phyloP scores from a whole-genome alignment of 108 stramenopile species.

The Aurantiochytrium sp. region DNA sequence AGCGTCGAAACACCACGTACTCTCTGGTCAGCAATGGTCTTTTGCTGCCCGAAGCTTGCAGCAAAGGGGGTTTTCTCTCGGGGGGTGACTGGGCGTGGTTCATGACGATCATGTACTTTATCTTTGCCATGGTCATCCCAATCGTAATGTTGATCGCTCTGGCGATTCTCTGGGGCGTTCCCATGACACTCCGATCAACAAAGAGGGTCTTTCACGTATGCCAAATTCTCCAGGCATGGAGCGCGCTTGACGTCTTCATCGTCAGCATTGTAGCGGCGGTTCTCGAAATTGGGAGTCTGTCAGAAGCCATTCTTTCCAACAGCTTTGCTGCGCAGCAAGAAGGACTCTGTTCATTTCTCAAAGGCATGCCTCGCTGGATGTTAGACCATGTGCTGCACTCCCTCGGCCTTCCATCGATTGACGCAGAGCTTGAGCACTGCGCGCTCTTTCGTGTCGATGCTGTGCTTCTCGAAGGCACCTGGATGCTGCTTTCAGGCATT shows the following conservation, averaged over 20 bases:
- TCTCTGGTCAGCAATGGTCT: slow-evolving; percentile 65
- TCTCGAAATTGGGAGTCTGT: slow-evolving; percentile 49
- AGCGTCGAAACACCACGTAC: slow-evolving; percentile 41
- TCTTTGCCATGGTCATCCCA: slow-evolving; percentile 73
- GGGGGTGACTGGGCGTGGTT: slow-evolving; percentile 43
- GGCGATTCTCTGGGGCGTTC: slow-evolving; percentile 54
- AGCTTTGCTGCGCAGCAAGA: not conserved
- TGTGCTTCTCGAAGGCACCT: not conserved
- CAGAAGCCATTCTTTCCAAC: not conserved
- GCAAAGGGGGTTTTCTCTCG: slow-evolving; percentile 41
- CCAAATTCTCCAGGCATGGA: slow-evolving; percentile 59
- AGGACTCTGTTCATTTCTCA: not conserved
- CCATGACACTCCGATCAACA: slow-evolving; percentile 43
- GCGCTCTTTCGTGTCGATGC: slow-evolving; percentile 12
- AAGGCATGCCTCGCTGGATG: not conserved
- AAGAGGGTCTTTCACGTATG: not conserved
- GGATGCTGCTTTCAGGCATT: not conserved
- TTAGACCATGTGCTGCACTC: not conserved
- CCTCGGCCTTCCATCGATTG: not conserved
- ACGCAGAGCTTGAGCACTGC: not conserved
- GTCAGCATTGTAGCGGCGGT: slow-evolving; percentile 66
- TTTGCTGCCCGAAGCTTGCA: slow-evolving; percentile 44
- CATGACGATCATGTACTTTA: slow-evolving; percentile 66
- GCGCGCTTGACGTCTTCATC: slow-evolving; percentile 76
- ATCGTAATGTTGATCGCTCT: slow-evolving; percentile 56